These are phyloP conservation scores for Penicillium canariense DNA, from an alignment of 495 filamentous ascomycete species.

Conservation along the genomic window DNA sequence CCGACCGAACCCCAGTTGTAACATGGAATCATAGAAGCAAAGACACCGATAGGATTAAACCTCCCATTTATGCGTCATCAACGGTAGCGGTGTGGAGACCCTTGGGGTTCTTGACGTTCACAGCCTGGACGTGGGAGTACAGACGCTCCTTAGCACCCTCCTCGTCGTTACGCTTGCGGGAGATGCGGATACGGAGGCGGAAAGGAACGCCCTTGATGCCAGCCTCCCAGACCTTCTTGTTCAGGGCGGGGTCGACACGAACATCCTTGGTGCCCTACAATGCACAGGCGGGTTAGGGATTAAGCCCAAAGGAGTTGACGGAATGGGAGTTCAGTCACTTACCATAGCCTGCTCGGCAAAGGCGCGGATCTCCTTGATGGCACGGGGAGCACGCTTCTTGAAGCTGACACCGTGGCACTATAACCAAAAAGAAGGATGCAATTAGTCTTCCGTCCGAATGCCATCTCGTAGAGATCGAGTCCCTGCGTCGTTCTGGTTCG, in stretches of 20 bases:
- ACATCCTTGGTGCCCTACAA: constrained; percentile 91
- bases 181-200: constrained; percentile 95
- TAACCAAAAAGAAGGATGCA: constrained; percentile 39
- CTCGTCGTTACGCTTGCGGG: constrained; percentile 99
- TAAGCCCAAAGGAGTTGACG: not conserved
- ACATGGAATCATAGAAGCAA: constrained; percentile 34
- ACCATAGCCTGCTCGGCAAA: constrained; percentile 96
- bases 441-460: constrained; percentile 62
- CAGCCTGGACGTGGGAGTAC: constrained; percentile 98
- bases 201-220: constrained; percentile 98
- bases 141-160: constrained; percentile 98
- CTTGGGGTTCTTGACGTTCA: constrained; percentile 99
- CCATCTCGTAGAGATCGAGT: constrained; percentile 44
- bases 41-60: constrained; percentile 11
- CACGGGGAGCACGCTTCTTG: constrained; percentile 98
- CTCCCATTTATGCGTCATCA: constrained; percentile 48
- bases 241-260: constrained; percentile 94
- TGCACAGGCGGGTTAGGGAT: not conserved
- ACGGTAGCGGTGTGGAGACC: constrained; percentile 86
- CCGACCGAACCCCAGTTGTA: constrained; percentile 27
- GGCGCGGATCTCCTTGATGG: constrained; percentile 97
- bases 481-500: constrained; percentile 35
- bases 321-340: constrained; percentile 36
- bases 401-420: constrained; percentile 95
- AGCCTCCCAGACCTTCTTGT: constrained; percentile 99